A percentile compares a stretch with the other conserved stretches of the same genome.
These are phyloP conservation scores for Ophiostoma himal-ulmi DNA, from an alignment of 2,329 filamentous ascomycete genomes.

Conservation along the genomic window DNA sequence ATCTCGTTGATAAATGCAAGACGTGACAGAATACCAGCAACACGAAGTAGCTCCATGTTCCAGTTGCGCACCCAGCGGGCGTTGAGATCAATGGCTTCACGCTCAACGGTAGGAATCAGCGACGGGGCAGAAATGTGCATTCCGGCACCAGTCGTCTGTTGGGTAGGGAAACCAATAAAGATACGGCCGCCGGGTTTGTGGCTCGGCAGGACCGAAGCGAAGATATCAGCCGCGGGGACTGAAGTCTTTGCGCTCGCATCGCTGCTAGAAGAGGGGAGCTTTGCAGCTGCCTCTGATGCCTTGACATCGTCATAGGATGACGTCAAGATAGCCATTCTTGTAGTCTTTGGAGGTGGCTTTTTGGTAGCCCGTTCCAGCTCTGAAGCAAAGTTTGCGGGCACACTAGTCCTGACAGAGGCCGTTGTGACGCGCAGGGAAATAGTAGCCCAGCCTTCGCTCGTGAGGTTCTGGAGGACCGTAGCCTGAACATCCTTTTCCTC, in stretches of 20 bases:
- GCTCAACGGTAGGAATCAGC: slow-evolving; percentile 92
- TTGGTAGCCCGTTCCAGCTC: slow-evolving; percentile 95
- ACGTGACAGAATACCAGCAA: slow-evolving; percentile 82
- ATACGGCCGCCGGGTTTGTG: slow-evolving; percentile 78
- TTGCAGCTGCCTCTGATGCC: slow-evolving; percentile 46
- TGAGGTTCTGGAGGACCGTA: slow-evolving; percentile 63
- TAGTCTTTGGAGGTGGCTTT: slow-evolving; percentile 86
- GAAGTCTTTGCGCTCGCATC: slow-evolving; percentile 42
- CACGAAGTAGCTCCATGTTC: slow-evolving; percentile 90
- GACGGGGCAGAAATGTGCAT: slow-evolving; percentile 94
- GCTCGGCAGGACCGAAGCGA: slow-evolving; percentile 81
- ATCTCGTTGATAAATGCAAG: slow-evolving; percentile 87
- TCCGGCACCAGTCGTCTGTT: slow-evolving; percentile 89
- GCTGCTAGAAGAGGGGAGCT: slow-evolving; percentile 21
- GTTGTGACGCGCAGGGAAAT: slow-evolving; percentile 88
- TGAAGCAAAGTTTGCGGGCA: slow-evolving; percentile 64
- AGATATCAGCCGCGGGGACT: slow-evolving; percentile 62
- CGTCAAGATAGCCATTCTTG: slow-evolving; percentile 80
- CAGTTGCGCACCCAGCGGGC: slow-evolving; percentile 90
- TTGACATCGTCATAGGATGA: slow-evolving; percentile 80
- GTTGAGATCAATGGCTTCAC: slow-evolving; percentile 94
- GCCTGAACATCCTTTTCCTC: slow-evolving; percentile 60
- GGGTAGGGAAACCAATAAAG: slow-evolving; percentile 96
- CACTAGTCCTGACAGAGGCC: slow-evolving; percentile 70
- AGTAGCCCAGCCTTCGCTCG: slow-evolving; percentile 63